Base-by-base conservation (phyloP, 176 grass and related monocot species). In the Avena insularis region DNA sequence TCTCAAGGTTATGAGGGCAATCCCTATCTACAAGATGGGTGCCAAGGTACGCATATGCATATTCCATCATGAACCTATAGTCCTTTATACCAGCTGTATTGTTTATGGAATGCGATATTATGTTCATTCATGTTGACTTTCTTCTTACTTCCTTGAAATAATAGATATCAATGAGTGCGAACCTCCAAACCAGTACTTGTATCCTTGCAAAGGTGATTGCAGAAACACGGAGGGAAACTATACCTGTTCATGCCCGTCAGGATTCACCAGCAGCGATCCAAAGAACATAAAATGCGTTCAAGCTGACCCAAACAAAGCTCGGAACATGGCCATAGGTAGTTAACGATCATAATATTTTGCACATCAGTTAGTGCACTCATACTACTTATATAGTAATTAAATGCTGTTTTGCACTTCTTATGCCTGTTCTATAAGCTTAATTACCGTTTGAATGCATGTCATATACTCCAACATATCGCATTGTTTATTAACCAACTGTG, bases 1-100 rank as follows among this genome's bases (percentile, higher is more conserved):
- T 46, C 69, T 71, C 69, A 46, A 12, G 69, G 69, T 71, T 71
- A 71, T 71, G 19, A 71, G 69, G 69, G 69, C 0, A 71, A 71
- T 21, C 69, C 69, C 69, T 71, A 71, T 38, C 69, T 71, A 46
- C 69, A 46, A 71, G 69, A 36, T n/a, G 69, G 69, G 10, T 71
- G 69, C 69, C 36, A 46, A 71, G 69, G 69, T 71, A 21, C 2
- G 36, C 1, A 40, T 45, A 45, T 45, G 68, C 68, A 4, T 45
- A 36, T 8, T 3, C 17, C 8, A 71, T 19, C 43, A 2, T 45
- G 17, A 19, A 71, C 17, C 17, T 71, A 71, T 38, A 69, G 9
- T 6, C 9, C 17, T 71, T 16, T 71, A 17, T 71, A 40, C 46
- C 21, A 5, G 60, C 4, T 46, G 11, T 63, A 63, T n/a, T 46